Base-by-base conservation (phyloP, 208 protist genomes). In the Crithidia expoeki region DNA sequence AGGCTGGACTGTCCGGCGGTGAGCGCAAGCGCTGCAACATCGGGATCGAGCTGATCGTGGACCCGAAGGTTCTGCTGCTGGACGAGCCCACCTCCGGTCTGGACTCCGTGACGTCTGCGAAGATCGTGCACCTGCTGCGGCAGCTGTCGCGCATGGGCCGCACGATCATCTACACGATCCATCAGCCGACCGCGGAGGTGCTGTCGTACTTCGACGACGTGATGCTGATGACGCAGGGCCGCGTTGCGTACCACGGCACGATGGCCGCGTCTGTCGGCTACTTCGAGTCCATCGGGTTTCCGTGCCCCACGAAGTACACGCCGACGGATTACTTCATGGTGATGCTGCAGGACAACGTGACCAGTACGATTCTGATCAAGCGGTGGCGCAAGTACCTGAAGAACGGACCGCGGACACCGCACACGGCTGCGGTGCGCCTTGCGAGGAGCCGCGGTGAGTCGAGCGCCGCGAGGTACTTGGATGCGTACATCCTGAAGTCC, bases 161-260 rank as follows among this genome's bases (percentile, higher is more conserved):
- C 58, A 97, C 95, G 27, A 80, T 98, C 21, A 85, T 98, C 28
- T 90, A 86, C 73, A 98, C 93, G 23, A 98, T 98, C 72, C 97
- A 98, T 66, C 96, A 98, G 82, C 97, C 97, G n/a, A 89, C 84
- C 4, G 82, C 86, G 10, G 89, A 96, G 55, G 83, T 97, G 56
- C 92, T 98, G 53, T 70, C 42, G 17, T 76, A 88, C 60, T 98
- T 98, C 82, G 95, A 98, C 56, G 80, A 97, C 36, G 53, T 98
- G 21, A 86, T 98, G 77, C 79, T 98, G 42, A 74, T 98, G 62
- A 79, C 72, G 25, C 60, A 81, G 40, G 97, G 97, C 30, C 71
- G 72, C 19, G 80, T 87, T 51, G 85, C 83, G 27, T 98, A 96
- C 80, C 84, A 91, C 76, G 96, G 96, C 28, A 79, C 82, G 32